Conservation (phyloP, 2,329 filamentous ascomycete species). For the Ascochyta viciae-villosae region DNA sequence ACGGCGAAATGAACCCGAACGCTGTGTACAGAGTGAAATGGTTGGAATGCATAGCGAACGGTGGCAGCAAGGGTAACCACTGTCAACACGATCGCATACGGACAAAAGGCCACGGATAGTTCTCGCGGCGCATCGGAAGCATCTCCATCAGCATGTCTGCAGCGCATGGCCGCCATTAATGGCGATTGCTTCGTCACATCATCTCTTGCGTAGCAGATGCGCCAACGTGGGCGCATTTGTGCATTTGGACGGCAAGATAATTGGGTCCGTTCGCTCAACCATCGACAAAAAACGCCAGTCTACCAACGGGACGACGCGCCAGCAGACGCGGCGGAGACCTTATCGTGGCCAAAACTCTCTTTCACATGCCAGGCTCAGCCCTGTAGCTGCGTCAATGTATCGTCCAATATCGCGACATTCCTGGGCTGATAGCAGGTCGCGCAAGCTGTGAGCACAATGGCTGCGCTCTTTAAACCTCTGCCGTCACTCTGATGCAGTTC, state of each 20-base stretch:
- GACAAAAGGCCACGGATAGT: neutral
- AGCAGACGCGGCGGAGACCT: conserved; percentile 20
- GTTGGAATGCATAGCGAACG: conserved; percentile 8
- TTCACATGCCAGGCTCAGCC: conserved; percentile 35
- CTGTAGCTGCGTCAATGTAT: conserved; percentile 23
- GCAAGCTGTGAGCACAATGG: neutral
- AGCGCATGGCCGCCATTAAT: neutral
- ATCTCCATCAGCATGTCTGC: neutral
- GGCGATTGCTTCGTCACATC: conserved; percentile 5
- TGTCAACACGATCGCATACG: neutral
- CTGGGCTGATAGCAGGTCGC: conserved; percentile 6
- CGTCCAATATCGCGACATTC: conserved; percentile 25
- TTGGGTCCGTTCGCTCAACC: conserved; percentile 10
- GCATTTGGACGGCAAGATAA: conserved; percentile 6
- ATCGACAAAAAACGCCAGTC: conserved; percentile 5
- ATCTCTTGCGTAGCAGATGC: neutral
- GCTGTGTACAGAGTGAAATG: neutral
- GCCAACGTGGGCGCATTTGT: neutral
- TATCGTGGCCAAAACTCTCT: conserved; percentile 29
- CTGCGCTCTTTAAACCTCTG: conserved; percentile 2
- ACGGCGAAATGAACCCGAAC: neutral
- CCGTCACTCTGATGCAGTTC: conserved; percentile 12
- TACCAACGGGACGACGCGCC: conserved; percentile 20
- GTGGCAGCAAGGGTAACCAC: neutral
- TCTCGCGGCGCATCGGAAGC: neutral